These are phyloP conservation scores for Tranzscheliella williamsii DNA, from an alignment of 1,284 basidiomycete species.

Conservation along the genomic window DNA sequence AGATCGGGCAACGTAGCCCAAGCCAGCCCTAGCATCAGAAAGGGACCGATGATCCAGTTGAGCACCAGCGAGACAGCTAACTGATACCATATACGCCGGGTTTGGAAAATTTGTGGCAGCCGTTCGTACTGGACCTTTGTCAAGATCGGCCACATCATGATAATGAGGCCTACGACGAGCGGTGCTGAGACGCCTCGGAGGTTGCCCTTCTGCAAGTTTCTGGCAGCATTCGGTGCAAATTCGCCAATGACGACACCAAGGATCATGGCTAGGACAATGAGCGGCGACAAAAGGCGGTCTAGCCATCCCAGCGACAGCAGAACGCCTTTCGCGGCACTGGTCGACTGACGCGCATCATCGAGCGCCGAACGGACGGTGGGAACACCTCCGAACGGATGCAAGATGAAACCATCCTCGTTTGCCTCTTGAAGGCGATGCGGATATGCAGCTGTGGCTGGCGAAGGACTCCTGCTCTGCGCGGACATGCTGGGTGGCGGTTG, in stretches of 20 bases:
- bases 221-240: conserved; percentile 38
- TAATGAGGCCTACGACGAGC: conserved; percentile 64
- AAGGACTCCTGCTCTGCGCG: no score
- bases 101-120: conserved; percentile 69
- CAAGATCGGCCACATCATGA: conserved; percentile 87
- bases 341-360: conserved; percentile 35
- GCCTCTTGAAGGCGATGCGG: not conserved
- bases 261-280: conserved; percentile 77
- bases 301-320: conserved; percentile 63
- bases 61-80: conserved; percentile 72
- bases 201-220: conserved; percentile 50
- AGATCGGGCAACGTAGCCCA: conserved; percentile 81
- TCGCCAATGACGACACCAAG: conserved; percentile 76
- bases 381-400: conserved; percentile 36
- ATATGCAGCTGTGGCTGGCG: no score
- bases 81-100: conserved; percentile 71
- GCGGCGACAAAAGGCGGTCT: conserved; percentile 73
- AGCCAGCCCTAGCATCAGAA: conserved; percentile 77
- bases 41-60: conserved; percentile 80
- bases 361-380: conserved; percentile 30
- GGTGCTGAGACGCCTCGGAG: conserved; percentile 60
- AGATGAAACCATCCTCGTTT: conserved; percentile 37
- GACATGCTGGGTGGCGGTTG: no score
- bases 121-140: conserved; percentile 77
- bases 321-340: conserved; percentile 26